phyloP scores from a whole-genome alignment of 257 asterid genomes.

The Echium plantagineum region DNA sequence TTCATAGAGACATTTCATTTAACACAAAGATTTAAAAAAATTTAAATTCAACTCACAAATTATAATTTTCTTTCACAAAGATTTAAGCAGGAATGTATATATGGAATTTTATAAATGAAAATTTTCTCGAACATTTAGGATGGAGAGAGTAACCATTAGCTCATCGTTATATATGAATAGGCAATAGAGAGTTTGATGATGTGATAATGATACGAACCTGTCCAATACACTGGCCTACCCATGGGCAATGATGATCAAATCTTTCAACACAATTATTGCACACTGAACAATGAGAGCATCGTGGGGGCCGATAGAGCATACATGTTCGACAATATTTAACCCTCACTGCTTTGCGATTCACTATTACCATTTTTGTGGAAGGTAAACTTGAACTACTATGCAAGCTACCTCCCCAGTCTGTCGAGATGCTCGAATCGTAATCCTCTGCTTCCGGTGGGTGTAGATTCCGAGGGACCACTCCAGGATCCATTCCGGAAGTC shows the following conservation, averaged over 20 bases:
- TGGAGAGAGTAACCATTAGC: no score
- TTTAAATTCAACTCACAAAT: no score
- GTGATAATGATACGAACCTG: constrained; percentile 73
- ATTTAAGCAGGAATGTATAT: no score
- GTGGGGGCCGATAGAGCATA: constrained; percentile 96
- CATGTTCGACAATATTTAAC: constrained; percentile 92
- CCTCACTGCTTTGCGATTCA: constrained; percentile 68
- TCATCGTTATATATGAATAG: no score
- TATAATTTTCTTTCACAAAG: no score
- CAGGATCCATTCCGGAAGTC: constrained; percentile 96
- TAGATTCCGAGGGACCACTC: constrained; percentile 80
- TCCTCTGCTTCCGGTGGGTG: constrained; percentile 96
- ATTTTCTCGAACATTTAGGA: no score
- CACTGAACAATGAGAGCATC: constrained; percentile 95
- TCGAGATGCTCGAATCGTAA: constrained; percentile 35
- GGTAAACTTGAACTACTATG: constrained; percentile 84
- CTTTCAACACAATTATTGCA: constrained; percentile 94
- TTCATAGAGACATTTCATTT: no score
- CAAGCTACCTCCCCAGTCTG: constrained; percentile 26
- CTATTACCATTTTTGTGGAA: constrained; percentile 74
- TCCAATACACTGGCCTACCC: constrained; percentile 99
- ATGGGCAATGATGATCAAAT: constrained; percentile 96
- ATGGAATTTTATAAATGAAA: no score
- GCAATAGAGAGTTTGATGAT: no score
- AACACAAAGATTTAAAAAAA: no score